Conservation (phyloP, 306 rosid genomes). For the Ziziphus jujuba region DNA sequence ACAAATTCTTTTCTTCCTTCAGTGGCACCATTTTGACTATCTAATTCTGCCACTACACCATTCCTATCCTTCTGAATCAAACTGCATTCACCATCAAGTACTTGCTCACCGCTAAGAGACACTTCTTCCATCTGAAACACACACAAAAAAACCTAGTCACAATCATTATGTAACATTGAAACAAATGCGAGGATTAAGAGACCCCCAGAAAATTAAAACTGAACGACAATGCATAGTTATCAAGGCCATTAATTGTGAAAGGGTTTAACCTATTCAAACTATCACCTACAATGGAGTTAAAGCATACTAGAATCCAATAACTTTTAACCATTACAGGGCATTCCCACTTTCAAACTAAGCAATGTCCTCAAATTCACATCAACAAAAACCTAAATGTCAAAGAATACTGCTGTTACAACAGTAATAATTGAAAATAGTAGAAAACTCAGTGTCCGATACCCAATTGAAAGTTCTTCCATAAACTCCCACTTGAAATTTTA, state of each 20-base stretch:
- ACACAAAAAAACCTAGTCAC: constrained; percentile 23
- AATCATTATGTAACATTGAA: not conserved
- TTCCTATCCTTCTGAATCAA: constrained; percentile 55
- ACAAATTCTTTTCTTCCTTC: constrained; percentile 72
- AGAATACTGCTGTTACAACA: too few relatives aligned
- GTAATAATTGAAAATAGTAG: not conserved
- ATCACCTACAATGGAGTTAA: too few relatives aligned
- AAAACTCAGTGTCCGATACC: not conserved
- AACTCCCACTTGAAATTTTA: not conserved
- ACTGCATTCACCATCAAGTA: constrained; percentile 50
- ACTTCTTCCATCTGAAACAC: constrained; percentile 66
- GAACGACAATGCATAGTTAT: not conserved
- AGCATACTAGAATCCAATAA: too few relatives aligned
- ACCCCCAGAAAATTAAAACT: not conserved
- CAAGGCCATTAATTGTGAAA: too few relatives aligned
- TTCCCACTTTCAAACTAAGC: not conserved
- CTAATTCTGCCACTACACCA: constrained; percentile 43
- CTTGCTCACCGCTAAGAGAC: constrained; percentile 44
- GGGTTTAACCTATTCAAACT: too few relatives aligned
- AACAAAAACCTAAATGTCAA: not conserved
- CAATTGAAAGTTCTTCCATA: constrained; percentile 7
- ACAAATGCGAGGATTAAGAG: not conserved
- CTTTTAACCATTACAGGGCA: too few relatives aligned
- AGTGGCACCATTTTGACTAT: constrained; percentile 46
- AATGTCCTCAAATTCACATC: not conserved